Evolutionary conservation across 2,329 filamentous ascomycete species (phyloP).

Genomic region (Tolypocladium paradoxum): DNA sequence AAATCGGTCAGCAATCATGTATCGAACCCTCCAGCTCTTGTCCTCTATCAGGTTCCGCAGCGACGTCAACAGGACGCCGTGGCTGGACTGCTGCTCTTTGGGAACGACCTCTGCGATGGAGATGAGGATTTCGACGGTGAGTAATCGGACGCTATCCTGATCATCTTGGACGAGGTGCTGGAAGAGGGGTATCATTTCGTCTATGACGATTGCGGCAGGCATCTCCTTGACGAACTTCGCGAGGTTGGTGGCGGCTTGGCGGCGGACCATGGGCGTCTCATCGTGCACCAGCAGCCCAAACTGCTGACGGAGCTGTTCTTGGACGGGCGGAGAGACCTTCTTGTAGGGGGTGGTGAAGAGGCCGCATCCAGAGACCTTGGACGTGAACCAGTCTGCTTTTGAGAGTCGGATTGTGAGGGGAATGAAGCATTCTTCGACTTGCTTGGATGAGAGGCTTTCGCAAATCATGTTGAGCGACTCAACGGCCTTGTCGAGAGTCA

Average conservation of each 20-base stretch:
- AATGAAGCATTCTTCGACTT: constrained; percentile 96
- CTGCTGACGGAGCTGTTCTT: constrained; percentile 84
- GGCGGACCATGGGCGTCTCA: constrained; percentile 97
- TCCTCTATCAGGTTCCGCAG: constrained; percentile 92
- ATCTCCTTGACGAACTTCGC: constrained; percentile 98
- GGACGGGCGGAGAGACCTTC: constrained; percentile 76
- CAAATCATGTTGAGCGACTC: constrained; percentile 99
- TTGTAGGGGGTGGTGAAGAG: constrained; percentile 90
- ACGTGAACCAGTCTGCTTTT: constrained; percentile 99
- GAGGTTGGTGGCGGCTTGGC: constrained; percentile 91
- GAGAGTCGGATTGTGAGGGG: constrained; percentile 90
- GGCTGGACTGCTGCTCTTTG: constrained; percentile 95
- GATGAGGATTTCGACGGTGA: constrained; percentile 94
- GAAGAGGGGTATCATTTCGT: constrained; percentile 98
- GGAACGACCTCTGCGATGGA: constrained; percentile 94
- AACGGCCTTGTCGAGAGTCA: constrained; percentile 56
- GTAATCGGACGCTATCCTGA: constrained; percentile 89
- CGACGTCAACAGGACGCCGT: constrained; percentile 83
- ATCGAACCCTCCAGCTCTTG: constrained; percentile 98
- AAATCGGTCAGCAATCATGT: constrained; percentile 98
- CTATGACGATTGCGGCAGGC: constrained; percentile 80
- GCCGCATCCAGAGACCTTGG: constrained; percentile 94
- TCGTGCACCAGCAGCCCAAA: constrained; percentile 92
- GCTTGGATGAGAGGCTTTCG: constrained; percentile 76
- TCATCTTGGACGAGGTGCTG: constrained; percentile 94